Percentiles rank a stretch among this genome's conserved stretches.
phyloP scores from a whole-genome alignment of 1,284 basidiomycete species.

The Ustilago loliicola region DNA sequence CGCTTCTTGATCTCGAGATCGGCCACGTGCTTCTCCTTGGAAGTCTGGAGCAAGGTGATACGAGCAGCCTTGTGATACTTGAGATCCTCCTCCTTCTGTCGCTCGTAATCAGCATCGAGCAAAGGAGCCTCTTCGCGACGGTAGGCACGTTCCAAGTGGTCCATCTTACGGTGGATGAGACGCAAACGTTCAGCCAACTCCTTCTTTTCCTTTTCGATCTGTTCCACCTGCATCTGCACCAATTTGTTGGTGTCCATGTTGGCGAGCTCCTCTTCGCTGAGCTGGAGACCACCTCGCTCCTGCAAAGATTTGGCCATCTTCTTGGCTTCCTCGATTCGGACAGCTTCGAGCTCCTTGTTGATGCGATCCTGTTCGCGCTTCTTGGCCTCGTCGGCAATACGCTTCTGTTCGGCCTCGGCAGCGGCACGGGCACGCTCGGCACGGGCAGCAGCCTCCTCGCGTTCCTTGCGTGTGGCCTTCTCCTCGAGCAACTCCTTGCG shows the following conservation, averaged over 20 bases:
- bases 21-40: conserved; percentile 78
- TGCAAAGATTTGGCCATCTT: conserved; percentile 89
- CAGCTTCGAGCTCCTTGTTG: conserved; percentile 84
- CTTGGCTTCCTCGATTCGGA: conserved; percentile 86
- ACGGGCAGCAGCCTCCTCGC: conserved; percentile 85
- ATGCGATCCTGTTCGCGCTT: conserved; percentile 84
- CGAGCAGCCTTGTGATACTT: conserved; percentile 76
- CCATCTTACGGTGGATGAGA: conserved; percentile 88
- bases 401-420: conserved; percentile 80
- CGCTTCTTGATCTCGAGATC: conserved; percentile 84
- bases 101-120: conserved; percentile 86
- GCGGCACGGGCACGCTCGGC: conserved; percentile 77
- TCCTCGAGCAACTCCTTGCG: conserved; percentile 90
- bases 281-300: conserved; percentile 86
- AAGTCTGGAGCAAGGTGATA: conserved; percentile 73
- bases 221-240: conserved; percentile 81
- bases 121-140: conserved; percentile 93
- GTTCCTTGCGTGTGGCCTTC: conserved; percentile 86
- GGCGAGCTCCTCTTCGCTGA: conserved; percentile 82
- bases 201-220: conserved; percentile 95
- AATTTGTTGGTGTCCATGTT: conserved; percentile 89
- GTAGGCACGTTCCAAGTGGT: conserved; percentile 95
- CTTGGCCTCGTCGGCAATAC: conserved; percentile 79
- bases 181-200: conserved; percentile 87
- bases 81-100: conserved; percentile 81